Evolutionary conservation across 345 rosid species (phyloP), one percentile per base, ranked within the genome.

Genomic region (Bruguiera parviflora): DNA sequence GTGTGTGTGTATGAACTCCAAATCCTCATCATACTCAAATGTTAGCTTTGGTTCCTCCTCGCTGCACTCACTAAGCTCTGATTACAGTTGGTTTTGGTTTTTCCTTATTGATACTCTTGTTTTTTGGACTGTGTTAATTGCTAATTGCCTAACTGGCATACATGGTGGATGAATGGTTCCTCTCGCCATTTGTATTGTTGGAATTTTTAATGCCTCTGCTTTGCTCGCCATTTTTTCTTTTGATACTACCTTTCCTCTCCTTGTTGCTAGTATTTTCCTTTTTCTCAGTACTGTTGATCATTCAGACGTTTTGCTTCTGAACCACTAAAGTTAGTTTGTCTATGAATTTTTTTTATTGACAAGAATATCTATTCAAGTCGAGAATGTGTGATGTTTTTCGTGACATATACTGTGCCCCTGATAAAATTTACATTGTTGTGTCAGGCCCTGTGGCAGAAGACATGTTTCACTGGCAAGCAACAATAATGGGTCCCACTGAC

Each of bases 391-490:
- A 15, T 57, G 11, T 25, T 58, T 52, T 46, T 37, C 57, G 9
- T 68, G 19, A 21, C n/a, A 21, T 39, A 28, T 25, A 28, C 22
- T 22, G 24, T 25, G 29, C 28, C 29, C 59, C 31, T 56, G 25
- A 4, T 21, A 56, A 21, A 56, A 24, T 27, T 56, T 24, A 9
- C 2, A 6, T 49, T 64, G 4, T 68, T 64, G 46, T 73, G 74
- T 37, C 68, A 78, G 81, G 81, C 49, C 81, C 81, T 28, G 81
- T 78, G 37, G 81, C 78, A 16, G 81, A 78, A 43, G 81, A 78
- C 69, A 70, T 78, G 81, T 78, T 78, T 71, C 81, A 78, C 68
- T 78, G 81, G 81, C 81, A 78, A 61, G 81, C 81, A 57, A 78
- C 81, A 28, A 70, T 78, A 69, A 78, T 78, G 81, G 81, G 81